Conservation (phyloP, 2,329 filamentous ascomycete species). For the Monosporascus sp. region DNA sequence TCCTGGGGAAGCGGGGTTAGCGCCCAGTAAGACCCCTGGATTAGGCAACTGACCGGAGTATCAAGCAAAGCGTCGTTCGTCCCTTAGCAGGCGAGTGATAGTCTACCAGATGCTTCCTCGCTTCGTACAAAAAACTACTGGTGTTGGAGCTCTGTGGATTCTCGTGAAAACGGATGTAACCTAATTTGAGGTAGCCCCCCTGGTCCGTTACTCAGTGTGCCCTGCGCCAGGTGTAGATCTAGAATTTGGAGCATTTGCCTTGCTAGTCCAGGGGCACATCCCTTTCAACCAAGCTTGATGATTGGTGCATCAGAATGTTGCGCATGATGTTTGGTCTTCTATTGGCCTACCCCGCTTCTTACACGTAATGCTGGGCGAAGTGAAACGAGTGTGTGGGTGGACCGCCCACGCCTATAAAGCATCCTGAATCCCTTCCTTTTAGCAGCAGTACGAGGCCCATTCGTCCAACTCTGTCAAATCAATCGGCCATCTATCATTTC, state of each 20-base stretch:
- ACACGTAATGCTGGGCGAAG: neutral
- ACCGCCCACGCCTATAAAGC: conserved; percentile 11
- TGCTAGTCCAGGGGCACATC: conserved; percentile 13
- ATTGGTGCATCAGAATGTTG: conserved; percentile 20
- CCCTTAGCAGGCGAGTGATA: neutral
- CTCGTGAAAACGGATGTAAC: neutral
- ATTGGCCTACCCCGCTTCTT: conserved; percentile 28
- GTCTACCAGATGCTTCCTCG: too few relatives aligned
- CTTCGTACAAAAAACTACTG: too few relatives aligned
- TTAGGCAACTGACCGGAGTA: neutral
- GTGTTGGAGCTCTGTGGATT: too few relatives aligned
- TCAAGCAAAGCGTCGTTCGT: neutral
- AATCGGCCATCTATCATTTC: neutral
- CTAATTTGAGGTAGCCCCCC: neutral
- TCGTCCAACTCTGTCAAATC: conserved; percentile 2
- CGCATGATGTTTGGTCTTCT: conserved; percentile 10
- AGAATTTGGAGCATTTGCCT: neutral
- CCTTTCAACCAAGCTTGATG: conserved; percentile 6
- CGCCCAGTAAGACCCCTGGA: conserved; percentile 1
- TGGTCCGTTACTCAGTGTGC: neutral
- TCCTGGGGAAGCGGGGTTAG: conserved; percentile 15
- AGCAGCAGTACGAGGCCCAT: neutral
- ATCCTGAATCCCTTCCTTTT: conserved; percentile 1
- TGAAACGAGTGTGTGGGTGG: neutral
- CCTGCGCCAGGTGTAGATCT: neutral